phyloP scores from a whole-genome alignment of 352 stramenopile species.

The Pythium rishiriense region DNA sequence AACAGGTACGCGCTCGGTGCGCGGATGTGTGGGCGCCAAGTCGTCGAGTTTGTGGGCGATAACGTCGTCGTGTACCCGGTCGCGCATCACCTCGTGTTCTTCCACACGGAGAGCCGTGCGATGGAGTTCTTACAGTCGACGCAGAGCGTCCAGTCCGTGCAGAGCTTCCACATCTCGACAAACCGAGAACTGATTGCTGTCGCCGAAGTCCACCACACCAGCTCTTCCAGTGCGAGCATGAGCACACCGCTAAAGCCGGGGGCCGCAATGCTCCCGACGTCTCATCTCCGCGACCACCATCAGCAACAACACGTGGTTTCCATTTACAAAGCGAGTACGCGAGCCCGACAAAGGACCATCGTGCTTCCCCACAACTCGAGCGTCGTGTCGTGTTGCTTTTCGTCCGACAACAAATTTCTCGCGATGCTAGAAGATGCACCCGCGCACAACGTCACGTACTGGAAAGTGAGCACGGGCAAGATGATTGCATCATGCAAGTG shows the following conservation, averaged over 20 bases:
- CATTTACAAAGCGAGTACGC: constrained; percentile 62
- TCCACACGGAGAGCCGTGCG: constrained; percentile 49
- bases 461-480: constrained; percentile 79
- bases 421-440: constrained; percentile 71
- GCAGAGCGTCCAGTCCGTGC: constrained; percentile 45
- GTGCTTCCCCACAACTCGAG: constrained; percentile 49
- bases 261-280: not conserved
- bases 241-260: constrained; percentile 12
- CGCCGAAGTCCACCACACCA: constrained; percentile 49
- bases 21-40: constrained; percentile 28
- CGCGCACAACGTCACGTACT: constrained; percentile 73
- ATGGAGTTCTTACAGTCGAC: constrained; percentile 83
- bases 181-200: constrained; percentile 74
- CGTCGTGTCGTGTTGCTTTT: constrained; percentile 71
- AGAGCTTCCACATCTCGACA: constrained; percentile 67
- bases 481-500: constrained; percentile 70
- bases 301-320: constrained; percentile 50
- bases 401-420: constrained; percentile 75
- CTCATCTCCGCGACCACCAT: constrained; percentile 34
- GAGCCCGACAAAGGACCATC: constrained; percentile 46
- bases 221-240: not conserved
- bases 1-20: constrained; percentile 42
- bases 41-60: constrained; percentile 64
- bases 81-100: constrained; percentile 62
- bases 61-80: constrained; percentile 61